Evolutionary conservation across 2,329 filamentous ascomycete species (phyloP), one percentile per base, ranked within the genome.

Genomic region (Torrubiella hemipterigena): DNA sequence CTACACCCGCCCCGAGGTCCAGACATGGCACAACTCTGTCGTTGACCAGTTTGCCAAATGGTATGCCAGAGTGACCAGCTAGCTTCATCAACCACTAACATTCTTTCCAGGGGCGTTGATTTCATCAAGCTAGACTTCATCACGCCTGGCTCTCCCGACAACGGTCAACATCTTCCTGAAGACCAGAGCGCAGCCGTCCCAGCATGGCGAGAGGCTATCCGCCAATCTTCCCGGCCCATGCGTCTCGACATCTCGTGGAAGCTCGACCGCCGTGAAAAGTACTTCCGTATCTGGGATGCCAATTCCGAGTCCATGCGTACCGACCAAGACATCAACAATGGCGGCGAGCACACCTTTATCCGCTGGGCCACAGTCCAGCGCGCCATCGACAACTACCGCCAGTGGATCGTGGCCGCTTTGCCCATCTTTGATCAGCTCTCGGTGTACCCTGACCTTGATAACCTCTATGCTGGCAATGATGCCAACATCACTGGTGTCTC

Each of bases 311-410:
- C 38, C 4, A 42, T 42, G 40, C 39, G 40, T 16, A 38, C 27
- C 21, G 40, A 42, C 29, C 40, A 42, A 32, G 40, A 42, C 30
- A 40, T 42, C 32, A 41, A 41, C 36, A 41, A 41, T 28, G 21
- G 33, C 32, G 17, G 28, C 7, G 27, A 27, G 17, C 17, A 36
- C 11, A 32, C 32, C 6, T 35, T 42, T 31, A 33, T 39, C 23
- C 14, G 27, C 12, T 42, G 40, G 40, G 29, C 24, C 3, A 30
- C 26, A 12, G 40, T 37, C 18, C 36, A 41, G 32, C 34, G 40
- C 32, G 38, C 40, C 25, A 33, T 42, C 20, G 38, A 39, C 25
- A 42, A 42, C 31, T 42, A 42, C 25, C 36, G 38, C 15, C 38
- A 42, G 29, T 42, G 34, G 30, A 39, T 42, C 35, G 22, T 39